phyloP scores from a whole-genome alignment of 2,329 filamentous ascomycete species.

The Atkinsonella hypoxylon region DNA sequence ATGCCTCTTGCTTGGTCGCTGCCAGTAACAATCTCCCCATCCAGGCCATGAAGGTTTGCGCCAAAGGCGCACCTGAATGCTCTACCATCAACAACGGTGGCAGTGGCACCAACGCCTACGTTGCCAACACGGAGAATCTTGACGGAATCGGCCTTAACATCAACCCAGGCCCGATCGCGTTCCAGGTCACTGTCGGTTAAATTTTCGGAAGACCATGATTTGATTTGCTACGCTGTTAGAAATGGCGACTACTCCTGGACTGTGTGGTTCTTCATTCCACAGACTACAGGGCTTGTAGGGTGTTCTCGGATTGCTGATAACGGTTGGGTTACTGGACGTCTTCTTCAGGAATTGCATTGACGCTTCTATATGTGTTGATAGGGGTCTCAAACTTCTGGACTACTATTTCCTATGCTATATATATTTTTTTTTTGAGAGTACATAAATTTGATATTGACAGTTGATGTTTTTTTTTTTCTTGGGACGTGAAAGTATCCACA shows the following conservation, averaged over 20 bases:
- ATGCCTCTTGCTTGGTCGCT: conserved; percentile 37
- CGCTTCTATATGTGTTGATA: conserved; percentile 2
- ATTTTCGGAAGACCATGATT: not conserved
- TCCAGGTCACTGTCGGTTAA: conserved; percentile 23
- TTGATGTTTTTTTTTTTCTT: not conserved
- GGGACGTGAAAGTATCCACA: no score
- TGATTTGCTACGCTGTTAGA: not conserved
- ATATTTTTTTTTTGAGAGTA: conserved; percentile 5
- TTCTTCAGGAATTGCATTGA: conserved; percentile 1
- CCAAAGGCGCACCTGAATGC: conserved; percentile 24
- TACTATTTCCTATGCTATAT: conserved; percentile 8
- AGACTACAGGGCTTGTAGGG: not conserved
- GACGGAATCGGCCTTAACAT: conserved; percentile 32
- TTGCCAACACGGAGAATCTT: conserved; percentile 21
- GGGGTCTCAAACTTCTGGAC: not conserved
- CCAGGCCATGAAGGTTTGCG: conserved; percentile 24
- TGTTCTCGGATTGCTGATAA: not conserved
- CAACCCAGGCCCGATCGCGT: conserved; percentile 14
- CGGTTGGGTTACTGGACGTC: not conserved
- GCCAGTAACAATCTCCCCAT: conserved; percentile 19
- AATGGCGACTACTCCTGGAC: not conserved
- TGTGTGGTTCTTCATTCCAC: not conserved
- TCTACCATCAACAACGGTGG: conserved; percentile 26
- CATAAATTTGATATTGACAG: conserved; percentile 3
- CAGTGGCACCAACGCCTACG: conserved; percentile 26